Conservation (phyloP, 305 asterid species). For the Solanum hybrid region DNA sequence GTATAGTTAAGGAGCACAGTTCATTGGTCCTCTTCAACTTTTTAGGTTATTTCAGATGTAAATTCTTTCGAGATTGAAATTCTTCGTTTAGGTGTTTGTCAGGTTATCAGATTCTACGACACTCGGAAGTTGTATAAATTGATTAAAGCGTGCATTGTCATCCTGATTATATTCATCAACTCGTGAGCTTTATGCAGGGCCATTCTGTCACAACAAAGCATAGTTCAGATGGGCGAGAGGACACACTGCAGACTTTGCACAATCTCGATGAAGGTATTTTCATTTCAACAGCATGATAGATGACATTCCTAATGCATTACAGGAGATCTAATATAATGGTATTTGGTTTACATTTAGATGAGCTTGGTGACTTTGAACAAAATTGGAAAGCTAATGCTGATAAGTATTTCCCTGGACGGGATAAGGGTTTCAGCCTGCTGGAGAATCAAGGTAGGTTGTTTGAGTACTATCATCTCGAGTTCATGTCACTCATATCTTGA, state of each 20-base stretch:
- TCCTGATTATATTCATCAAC: background rate
- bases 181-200: constrained; percentile 36
- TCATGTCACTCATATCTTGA: background rate
- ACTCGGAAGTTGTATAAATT: background rate
- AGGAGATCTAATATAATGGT: constrained; percentile 1
- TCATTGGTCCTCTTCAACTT: background rate
- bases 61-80: background rate
- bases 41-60: background rate
- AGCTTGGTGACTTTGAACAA: constrained; percentile 64
- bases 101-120: background rate
- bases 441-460: constrained; percentile 43
- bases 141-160: background rate
- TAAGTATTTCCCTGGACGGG: constrained; percentile 60
- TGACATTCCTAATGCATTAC: background rate
- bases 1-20: background rate
- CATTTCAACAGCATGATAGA: background rate
- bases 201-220: constrained; percentile 59
- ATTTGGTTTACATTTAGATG: constrained; percentile 26
- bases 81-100: background rate
- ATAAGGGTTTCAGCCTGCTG: constrained; percentile 40
- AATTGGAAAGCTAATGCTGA: constrained; percentile 64
- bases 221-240: constrained; percentile 41
- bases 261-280: constrained; percentile 67
- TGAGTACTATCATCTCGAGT: background rate
- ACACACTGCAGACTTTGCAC: constrained; percentile 72